Evolutionary conservation across 495 filamentous ascomycete genomes (phyloP), one percentile per base, ranked within the genome.

Genomic region (Aspergillus incahuasiensis): DNA sequence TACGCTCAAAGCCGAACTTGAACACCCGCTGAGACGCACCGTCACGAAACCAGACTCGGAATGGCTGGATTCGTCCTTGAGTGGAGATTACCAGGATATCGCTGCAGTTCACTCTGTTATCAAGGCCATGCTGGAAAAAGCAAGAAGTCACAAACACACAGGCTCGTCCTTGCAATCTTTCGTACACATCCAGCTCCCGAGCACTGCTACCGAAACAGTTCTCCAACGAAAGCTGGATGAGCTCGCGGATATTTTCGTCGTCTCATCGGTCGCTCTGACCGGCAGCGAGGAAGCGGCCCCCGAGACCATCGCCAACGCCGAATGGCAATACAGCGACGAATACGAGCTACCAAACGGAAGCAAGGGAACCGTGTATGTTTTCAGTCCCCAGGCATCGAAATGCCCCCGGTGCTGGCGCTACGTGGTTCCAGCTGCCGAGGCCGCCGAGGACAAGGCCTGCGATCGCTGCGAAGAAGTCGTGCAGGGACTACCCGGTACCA

Each of bases 341-440:
- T 82, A 87, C 51, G 79, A 84, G 43, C 63, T 82, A 2, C 61
- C 61, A 0, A 69, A 61, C 38, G 79, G 76, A 19, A 48, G 64
- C 2, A 69, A 64, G 41, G 79, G 78, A 0, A 73, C 54, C 1
- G 86, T 83, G 12, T 69, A 82, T 65, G 86, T 96, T 11, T 71
- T 83, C 38, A 82, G 85, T n/a, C 84, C 91, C 0, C 74, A 74
- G 55, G 74, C 82, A 4, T 51, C 71, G 41, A 97, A 97, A 64
- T 97, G 92, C 62, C 77, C 82, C 3, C 80, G 92, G 42, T 97
- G 94, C 73, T 97, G 94, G 94, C 82, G 86, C 53, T 95, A 87
- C 72, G 79, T 83, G 13, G 72, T 77, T 30, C 64, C 68, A 42
- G 57, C 71, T 11, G 28, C 59, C 18, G 78, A 80, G 21, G 70